Evolutionary conservation across 208 protist genomes (phyloP).

Genomic region (Endotrypanum monterogeii): DNA sequence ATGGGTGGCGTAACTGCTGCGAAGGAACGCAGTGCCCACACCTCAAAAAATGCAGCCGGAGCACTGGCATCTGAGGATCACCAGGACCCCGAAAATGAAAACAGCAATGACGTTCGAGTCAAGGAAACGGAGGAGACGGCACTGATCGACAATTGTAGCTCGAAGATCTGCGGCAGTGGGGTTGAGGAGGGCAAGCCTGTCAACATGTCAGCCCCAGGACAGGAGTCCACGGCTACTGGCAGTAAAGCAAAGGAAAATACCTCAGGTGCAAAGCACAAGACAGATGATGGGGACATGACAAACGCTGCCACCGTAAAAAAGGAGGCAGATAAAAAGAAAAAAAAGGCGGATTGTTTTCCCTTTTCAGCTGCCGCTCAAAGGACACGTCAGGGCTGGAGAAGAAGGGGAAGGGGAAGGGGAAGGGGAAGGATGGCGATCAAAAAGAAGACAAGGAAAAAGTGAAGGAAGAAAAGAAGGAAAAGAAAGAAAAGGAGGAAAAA

Average conservation of each 20-base stretch:
- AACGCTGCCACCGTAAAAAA: too few relatives aligned
- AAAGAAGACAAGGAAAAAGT: background rate
- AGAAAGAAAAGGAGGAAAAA: background rate
- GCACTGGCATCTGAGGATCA: background rate
- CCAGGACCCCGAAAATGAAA: background rate
- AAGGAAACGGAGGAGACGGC: background rate
- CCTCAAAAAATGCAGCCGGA: background rate
- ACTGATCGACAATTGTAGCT: background rate
- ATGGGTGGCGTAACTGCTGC: background rate
- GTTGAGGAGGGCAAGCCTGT: conserved; percentile 15
- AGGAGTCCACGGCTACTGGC: background rate
- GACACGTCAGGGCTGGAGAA: background rate
- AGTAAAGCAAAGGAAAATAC: too few relatives aligned
- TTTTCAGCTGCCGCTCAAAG: background rate
- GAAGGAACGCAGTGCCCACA: background rate
- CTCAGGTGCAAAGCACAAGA: too few relatives aligned
- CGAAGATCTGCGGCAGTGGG: conserved; percentile 4
- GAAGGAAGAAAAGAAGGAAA: background rate
- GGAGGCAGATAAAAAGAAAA: too few relatives aligned
- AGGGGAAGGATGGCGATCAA: background rate
- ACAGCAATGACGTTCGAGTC: background rate
- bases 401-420: conserved; percentile 4
- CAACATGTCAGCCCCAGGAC: background rate
- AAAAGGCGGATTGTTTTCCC: too few relatives aligned
- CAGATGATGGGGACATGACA: too few relatives aligned